phyloP scores from a whole-genome alignment of 345 rosid species.

The Bruguiera sexangula region DNA sequence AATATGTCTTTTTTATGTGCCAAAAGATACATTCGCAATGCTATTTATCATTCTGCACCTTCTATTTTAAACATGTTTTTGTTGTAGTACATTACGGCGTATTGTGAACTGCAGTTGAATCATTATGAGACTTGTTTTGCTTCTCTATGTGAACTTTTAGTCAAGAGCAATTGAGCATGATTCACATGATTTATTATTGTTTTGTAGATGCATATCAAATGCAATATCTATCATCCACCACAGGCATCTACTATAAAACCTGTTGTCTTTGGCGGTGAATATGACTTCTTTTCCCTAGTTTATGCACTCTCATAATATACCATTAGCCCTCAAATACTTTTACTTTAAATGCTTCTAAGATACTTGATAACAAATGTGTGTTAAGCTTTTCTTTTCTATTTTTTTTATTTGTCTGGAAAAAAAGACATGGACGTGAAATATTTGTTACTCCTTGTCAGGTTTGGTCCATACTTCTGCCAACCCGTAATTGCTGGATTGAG shows the following conservation, averaged over 20 bases:
- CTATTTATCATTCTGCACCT: background rate
- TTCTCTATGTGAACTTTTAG: too few species aligned
- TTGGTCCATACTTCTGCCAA: slow-evolving; percentile 96
- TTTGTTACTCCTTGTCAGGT: slow-evolving; percentile 42
- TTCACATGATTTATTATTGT: background rate
- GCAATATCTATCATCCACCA: background rate
- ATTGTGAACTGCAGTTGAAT: background rate
- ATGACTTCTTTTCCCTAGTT: too few species aligned
- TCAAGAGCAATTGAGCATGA: too few species aligned
- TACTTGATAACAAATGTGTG: background rate
- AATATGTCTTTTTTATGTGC: background rate
- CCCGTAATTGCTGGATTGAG: slow-evolving; percentile 96
- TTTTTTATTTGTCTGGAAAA: too few species aligned
- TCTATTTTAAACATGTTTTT: background rate
- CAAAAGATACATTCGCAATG: too few species aligned
- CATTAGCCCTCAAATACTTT: background rate
- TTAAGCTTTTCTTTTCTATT: background rate
- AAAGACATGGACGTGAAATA: background rate
- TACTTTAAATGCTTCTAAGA: background rate
- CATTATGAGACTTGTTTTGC: background rate
- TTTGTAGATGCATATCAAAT: background rate
- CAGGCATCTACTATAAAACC: background rate
- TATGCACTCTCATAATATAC: background rate
- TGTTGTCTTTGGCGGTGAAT: background rate
- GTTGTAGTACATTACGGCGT: background rate